These are phyloP conservation scores for Borovskyia barvae DNA, from an alignment of 208 protist genomes.

Conservation along the genomic window DNA sequence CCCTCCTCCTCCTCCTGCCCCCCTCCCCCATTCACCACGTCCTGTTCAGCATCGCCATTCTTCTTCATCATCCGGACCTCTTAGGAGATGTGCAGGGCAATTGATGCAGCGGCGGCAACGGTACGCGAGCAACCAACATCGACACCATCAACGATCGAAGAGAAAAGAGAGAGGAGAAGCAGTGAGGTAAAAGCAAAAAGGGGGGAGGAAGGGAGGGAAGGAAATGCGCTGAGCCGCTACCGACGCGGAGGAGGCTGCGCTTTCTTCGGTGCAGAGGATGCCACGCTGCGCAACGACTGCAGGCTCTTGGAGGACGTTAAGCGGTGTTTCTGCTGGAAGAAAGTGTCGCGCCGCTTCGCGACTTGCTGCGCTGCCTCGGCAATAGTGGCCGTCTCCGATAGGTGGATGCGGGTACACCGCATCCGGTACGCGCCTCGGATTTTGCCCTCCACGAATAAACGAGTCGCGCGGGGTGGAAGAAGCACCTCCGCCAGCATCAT, in stretches of 20 bases:
- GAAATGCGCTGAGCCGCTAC: background rate
- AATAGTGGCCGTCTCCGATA: conserved; percentile 4
- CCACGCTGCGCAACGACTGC: background rate
- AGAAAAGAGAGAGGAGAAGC: too few relatives aligned
- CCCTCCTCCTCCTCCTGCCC: too few relatives aligned
- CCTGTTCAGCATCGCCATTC: too few relatives aligned
- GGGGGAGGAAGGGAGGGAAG: background rate
- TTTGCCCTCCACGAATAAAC: conserved; percentile 19
- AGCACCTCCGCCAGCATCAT: conserved; percentile 19
- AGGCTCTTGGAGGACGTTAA: background rate
- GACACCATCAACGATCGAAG: too few relatives aligned
- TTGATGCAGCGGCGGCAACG: too few relatives aligned
- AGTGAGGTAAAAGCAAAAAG: too few relatives aligned
- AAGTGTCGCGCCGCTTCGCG: conserved; percentile 3
- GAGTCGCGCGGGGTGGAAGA: conserved; percentile 11
- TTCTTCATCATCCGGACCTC: too few relatives aligned
- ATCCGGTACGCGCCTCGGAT: conserved; percentile 23
- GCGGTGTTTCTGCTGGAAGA: background rate
- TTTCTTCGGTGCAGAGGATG: too few relatives aligned
- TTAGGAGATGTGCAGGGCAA: too few relatives aligned
- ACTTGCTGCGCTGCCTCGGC: conserved; percentile 1
- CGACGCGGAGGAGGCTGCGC: too few relatives aligned
- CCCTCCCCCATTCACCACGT: too few relatives aligned
- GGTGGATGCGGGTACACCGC: conserved; percentile 25
- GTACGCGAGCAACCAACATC: too few relatives aligned